A percentile compares a stretch with the other conserved stretches of the same genome.
These are phyloP conservation scores for Rhizopus sp. DNA, from an alignment of 371 early-diverging fungal species.

Conservation along the genomic window DNA sequence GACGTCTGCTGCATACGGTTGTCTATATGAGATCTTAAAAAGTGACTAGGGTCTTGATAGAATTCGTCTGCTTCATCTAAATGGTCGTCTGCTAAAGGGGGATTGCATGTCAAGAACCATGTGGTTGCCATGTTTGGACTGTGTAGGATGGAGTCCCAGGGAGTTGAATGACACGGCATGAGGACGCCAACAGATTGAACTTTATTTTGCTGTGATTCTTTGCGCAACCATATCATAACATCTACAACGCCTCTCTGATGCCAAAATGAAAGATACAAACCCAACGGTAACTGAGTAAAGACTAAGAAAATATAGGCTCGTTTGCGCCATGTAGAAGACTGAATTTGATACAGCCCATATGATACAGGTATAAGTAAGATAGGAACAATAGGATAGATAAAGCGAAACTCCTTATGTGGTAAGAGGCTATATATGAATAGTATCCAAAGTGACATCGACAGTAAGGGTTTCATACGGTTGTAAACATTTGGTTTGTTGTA, in stretches of 20 bases:
- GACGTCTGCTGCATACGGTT: constrained; percentile 44
- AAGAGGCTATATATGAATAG: constrained; percentile 71
- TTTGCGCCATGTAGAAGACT: constrained; percentile 23
- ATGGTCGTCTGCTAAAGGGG: constrained; percentile 60
- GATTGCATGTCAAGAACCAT: constrained; percentile 92
- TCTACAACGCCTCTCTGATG: constrained; percentile 95
- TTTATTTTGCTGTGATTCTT: constrained; percentile 25
- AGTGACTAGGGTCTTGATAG: constrained; percentile 67
- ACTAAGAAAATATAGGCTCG: constrained; percentile 37
- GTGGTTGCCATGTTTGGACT: constrained; percentile 39
- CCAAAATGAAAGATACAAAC: constrained; percentile 67
- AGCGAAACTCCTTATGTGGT: constrained; percentile 93
- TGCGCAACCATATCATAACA: constrained; percentile 73
- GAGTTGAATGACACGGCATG: constrained; percentile 97
- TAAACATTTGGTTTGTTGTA: constrained; percentile 12
- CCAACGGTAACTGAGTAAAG: constrained; percentile 68
- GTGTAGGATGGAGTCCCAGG: constrained; percentile 82
- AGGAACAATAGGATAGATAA: constrained; percentile 86
- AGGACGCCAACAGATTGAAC: constrained; percentile 50
- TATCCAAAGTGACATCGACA: constrained; percentile 46
- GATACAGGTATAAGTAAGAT: constrained; percentile 68
- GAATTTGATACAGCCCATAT: constrained; percentile 41
- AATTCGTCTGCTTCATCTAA: constrained; percentile 85
- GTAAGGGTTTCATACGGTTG: constrained; percentile 16
- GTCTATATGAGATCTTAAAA: constrained; percentile 38